Base-by-base conservation (phyloP, 75 land plant species). In the Pinus albicaulis region DNA sequence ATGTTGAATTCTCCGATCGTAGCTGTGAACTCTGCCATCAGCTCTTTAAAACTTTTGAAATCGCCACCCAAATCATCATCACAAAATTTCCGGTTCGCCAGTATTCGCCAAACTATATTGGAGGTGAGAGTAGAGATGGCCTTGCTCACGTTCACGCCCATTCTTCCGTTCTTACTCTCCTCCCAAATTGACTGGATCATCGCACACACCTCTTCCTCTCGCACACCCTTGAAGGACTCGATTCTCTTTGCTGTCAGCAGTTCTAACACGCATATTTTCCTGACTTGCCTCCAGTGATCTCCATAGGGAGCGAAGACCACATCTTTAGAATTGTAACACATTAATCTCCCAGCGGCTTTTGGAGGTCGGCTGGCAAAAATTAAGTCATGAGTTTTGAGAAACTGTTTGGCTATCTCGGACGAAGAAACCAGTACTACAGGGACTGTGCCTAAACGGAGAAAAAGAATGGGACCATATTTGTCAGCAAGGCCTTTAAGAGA, bases 301-400 rank as follows among this genome's bases (percentile, higher is more conserved):
- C 86, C 84, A 60, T 84, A 84, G 52, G 55, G 77, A 1, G 84
- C 68, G 74, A 77, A 84, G 1, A 74, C 77, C 83, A 84, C 66
- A 48, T 81, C 83, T 57, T 77, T 72, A 23, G 66, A 77, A 16
- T 81, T 77, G 41, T 72, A 80, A 41, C 66, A 69, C 56, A 81
- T 57, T 23, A 81, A 77, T 64, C 81, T 84, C 34, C 78, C 78
- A 15, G 77, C 76, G 0, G 74, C 55, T 15, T 66, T 75, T 60
- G 74, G 34, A 24, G 78, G 75, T 7, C 85, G 76, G 57, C 66
- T 80, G 41, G 82, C 82, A 38, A 83, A 83, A 3, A 80, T 77
- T 3, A 83, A 63, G 14, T 82, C 85, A 20, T 79, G 77, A 4
- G 74, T 83, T 56, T 83, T 82, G 20, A 83, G 85, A 6, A 80